Conservation (phyloP, 441 rosid genomes). For the Gossypium aridum region DNA sequence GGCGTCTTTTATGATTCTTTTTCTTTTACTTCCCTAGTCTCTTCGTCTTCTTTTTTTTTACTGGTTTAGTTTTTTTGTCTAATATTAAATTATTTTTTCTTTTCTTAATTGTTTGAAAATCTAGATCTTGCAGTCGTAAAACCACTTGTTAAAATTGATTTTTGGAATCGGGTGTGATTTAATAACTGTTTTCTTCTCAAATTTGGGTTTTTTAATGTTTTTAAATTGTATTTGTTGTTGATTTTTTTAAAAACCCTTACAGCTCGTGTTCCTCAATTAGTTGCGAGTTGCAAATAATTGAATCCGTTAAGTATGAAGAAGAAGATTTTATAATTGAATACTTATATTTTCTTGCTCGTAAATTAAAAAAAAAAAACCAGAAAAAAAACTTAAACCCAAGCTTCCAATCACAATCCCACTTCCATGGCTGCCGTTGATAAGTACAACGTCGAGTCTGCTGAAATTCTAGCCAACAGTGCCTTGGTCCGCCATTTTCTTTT, state of each 20-base stretch:
- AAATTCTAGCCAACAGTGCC: conserved; percentile 60
- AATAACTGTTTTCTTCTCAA: not conserved
- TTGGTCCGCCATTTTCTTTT: conserved; percentile 29
- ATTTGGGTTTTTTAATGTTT: not conserved
- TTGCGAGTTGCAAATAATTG: not conserved
- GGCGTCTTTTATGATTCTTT: not conserved
- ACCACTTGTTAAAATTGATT: not conserved
- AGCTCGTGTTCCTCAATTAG: not conserved
- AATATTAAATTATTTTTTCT: not conserved
- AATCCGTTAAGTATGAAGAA: not conserved
- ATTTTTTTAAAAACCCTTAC: not conserved
- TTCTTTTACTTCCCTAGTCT: not conserved
- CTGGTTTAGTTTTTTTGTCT: not conserved
- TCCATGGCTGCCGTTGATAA: conserved; percentile 39
- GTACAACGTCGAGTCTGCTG: conserved; percentile 71
- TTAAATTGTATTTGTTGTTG: not conserved
- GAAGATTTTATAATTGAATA: not conserved
- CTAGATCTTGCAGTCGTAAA: not conserved
- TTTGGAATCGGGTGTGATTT: not conserved
- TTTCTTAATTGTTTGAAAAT: not conserved
- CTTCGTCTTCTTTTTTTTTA: not conserved
- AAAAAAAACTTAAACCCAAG: not conserved
- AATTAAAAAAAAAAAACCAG: not conserved
- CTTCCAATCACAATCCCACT: not conserved
- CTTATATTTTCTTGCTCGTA: not conserved